Base-by-base conservation (phyloP, 2,329 filamentous ascomycete genomes). In the Sarocladium brachiariae region DNA sequence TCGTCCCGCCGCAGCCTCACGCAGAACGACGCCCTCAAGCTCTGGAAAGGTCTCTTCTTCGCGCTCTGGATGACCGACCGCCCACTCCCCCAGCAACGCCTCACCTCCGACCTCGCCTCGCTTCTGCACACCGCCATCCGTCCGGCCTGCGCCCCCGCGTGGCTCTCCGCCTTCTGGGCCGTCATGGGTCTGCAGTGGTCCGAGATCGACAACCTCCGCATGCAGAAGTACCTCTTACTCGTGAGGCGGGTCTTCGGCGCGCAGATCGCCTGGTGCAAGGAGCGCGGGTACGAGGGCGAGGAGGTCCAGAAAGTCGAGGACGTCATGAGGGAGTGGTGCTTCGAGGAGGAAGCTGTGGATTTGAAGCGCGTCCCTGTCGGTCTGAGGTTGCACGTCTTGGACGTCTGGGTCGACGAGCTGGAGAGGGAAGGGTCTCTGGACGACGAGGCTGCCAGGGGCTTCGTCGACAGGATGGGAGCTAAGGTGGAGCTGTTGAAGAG, bases 11-110 rank as follows among this genome's bases (percentile, higher is more conserved):
- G 72, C 33, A 61, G 68, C 50, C 80, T 96, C 54, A 71, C 80
- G 16, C 72, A 80, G 35, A 67, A 86, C 57, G 90, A 96, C 56
- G 74, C 89, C 47, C 75, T 92, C 54, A 96, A 96, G 72, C 79
- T 97, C 57, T 96, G 90, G 89, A 95, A 95, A 65, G 92, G 90
- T 4, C 80, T 97, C 18, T 96, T 93, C 74, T 96, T 90, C 76
- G 86, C 85, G 62, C 81, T 93, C 61, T 96, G 89, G 86, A 93
- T 96, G 84, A 89, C 86, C 67, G 91, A 96, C 74, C 87, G 90
- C 45, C 85, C 90, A 10, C 71, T 84, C n/a, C 84, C 87, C 2
- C 92, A 96, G 73, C 90, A 96, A 73, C 80, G 80, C 38, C 85
- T 97, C 41, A 87, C 87, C 58, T 71, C 76, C 57, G 84, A 91